These are phyloP conservation scores for Triticum timopheevii DNA, from an alignment of 176 grass and related monocot genomes.

Conservation along the genomic window DNA sequence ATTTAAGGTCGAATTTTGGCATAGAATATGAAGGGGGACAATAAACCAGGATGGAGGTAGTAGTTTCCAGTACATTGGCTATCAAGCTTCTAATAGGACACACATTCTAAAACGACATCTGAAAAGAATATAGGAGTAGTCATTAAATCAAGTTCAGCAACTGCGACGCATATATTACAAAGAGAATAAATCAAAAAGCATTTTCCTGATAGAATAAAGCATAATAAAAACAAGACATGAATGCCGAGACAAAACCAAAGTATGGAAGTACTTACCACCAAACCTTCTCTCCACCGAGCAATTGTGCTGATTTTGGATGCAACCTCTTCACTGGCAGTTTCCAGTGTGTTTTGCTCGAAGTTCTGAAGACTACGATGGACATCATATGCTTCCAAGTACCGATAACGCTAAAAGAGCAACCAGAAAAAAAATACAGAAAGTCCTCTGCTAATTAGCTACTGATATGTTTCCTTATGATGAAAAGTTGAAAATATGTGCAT, in stretches of 20 bases:
- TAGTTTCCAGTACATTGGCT: background rate
- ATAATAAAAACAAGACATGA: conserved; percentile 9
- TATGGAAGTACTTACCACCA: conserved; percentile 71
- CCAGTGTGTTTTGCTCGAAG: conserved; percentile 57
- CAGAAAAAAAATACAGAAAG: conserved; percentile 15
- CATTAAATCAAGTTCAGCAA: background rate
- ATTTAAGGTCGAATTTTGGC: too few relatives aligned
- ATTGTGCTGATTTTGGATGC: conserved; percentile 59
- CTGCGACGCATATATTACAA: background rate
- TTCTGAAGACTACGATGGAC: conserved; percentile 64
- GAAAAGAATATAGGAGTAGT: background rate
- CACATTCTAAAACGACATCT: background rate
- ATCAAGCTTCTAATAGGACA: background rate
- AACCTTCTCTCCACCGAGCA: conserved; percentile 74
- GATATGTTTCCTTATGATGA: background rate
- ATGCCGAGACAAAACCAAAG: conserved; percentile 11
- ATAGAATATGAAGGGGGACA: too few relatives aligned
- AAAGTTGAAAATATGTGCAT: conserved; percentile 1
- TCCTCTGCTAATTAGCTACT: conserved; percentile 1
- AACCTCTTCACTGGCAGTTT: conserved; percentile 51
- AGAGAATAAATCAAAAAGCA: conserved; percentile 9
- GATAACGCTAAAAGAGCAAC: conserved; percentile 58
- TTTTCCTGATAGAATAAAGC: conserved; percentile 13
- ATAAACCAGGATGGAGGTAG: too few relatives aligned
- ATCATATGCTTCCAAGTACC: conserved; percentile 81